Conservation (phyloP, 1,284 basidiomycete genomes). For the Fomitopsis betulina region DNA sequence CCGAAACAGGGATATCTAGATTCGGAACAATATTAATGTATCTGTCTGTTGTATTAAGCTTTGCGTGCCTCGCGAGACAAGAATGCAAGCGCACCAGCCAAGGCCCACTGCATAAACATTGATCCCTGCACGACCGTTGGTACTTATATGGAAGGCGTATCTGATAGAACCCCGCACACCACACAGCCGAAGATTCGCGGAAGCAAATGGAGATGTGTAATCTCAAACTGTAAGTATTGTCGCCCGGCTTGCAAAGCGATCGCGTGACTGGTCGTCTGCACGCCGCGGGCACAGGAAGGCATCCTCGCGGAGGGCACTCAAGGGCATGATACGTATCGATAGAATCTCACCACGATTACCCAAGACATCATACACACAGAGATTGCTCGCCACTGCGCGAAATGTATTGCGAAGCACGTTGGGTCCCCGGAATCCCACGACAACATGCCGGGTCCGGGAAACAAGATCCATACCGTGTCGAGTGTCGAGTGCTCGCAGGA, state of each 20-base stretch:
- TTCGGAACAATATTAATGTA: background rate
- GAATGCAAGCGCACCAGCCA: background rate
- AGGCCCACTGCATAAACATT: background rate
- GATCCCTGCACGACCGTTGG: background rate
- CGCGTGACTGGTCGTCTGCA: background rate
- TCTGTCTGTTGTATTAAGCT: background rate
- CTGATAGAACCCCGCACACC: constrained; percentile 9
- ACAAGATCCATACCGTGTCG: constrained; percentile 2
- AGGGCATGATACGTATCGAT: background rate
- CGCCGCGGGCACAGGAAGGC: background rate
- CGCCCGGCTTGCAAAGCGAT: background rate
- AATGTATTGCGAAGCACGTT: constrained; percentile 5
- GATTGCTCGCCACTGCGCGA: background rate
- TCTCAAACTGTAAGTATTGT: background rate
- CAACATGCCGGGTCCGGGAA: constrained; percentile 4
- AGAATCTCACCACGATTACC: constrained; percentile 1
- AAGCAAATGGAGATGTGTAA: constrained; percentile 7
- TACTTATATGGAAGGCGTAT: constrained; percentile 1
- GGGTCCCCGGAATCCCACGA: background rate
- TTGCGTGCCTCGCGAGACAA: background rate
- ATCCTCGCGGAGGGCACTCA: background rate
- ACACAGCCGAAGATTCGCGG: constrained; percentile 7
- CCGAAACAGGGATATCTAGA: background rate
- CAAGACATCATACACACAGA: background rate
- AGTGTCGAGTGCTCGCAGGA: constrained; percentile 6